These are phyloP conservation scores for Hirschioporus abietinus DNA, from an alignment of 768 basidiomycete species.

Conservation along the genomic window DNA sequence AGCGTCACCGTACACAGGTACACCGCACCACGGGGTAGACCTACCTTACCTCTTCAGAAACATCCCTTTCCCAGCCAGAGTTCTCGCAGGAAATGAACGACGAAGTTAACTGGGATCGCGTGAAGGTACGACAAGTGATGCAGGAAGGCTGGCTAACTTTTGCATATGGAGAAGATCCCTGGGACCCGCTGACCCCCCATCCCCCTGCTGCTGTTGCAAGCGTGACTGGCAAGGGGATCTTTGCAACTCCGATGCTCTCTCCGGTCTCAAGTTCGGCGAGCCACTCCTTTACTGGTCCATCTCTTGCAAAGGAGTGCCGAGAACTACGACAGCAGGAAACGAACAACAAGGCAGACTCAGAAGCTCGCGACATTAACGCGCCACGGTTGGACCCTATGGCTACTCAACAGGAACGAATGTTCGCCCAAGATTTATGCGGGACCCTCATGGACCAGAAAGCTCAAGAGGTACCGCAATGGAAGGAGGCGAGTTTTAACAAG, in stretches of 20 bases:
- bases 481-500: conserved; percentile 89
- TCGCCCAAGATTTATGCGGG: conserved; percentile 89
- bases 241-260: neutral
- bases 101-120: conserved; percentile 25
- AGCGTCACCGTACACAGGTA: conserved; percentile 58
- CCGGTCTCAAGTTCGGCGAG: neutral
- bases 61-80: conserved; percentile 44
- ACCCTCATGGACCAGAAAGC: conserved; percentile 79
- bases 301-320: conserved; percentile 90
- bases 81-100: conserved; percentile 31
- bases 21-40: conserved; percentile 68
- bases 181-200: conserved; percentile 30
- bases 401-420: conserved; percentile 75
- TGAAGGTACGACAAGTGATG: conserved; percentile 57
- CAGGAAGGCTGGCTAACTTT: conserved; percentile 75
- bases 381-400: conserved; percentile 99
- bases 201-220: neutral
- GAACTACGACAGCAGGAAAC: conserved; percentile 92
- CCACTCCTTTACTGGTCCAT: conserved; percentile 68
- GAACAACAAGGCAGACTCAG: conserved; percentile 90
- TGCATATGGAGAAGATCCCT: conserved; percentile 67
- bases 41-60: conserved; percentile 78
- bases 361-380: conserved; percentile 89
- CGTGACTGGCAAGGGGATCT: neutral
- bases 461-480: conserved; percentile 84